These are phyloP conservation scores for Penicillium sp. DNA, from an alignment of 2,329 filamentous ascomycete species.

Conservation along the genomic window DNA sequence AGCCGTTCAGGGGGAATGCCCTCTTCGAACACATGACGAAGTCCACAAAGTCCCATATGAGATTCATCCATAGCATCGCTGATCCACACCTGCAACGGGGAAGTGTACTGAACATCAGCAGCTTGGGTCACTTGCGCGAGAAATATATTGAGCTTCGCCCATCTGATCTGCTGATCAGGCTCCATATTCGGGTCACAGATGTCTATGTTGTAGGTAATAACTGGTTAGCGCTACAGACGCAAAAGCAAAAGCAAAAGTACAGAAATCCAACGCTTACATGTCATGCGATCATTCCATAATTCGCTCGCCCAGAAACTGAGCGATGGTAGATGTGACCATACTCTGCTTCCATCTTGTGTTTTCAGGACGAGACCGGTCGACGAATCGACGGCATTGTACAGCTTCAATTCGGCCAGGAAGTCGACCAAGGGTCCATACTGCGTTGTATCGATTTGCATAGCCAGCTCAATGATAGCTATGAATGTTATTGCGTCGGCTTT, in stretches of 20 bases:
- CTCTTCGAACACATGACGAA: conserved; percentile 1
- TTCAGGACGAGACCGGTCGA: not conserved
- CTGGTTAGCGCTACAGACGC: not conserved
- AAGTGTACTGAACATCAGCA: not conserved
- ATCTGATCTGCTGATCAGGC: not conserved
- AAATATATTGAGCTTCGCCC: conserved; percentile 2
- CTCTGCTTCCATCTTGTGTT: conserved; percentile 1
- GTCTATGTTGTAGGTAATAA: not conserved
- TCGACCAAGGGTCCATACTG: not conserved
- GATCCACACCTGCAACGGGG: not conserved
- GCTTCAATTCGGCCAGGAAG: conserved; percentile 1
- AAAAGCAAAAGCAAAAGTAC: not conserved
- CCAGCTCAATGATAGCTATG: conserved; percentile 1
- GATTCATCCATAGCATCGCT: conserved; percentile 3
- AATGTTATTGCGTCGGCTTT: conserved; percentile 1
- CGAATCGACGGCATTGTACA: conserved; percentile 4
- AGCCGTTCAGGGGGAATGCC: not conserved
- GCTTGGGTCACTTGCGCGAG: conserved; percentile 1
- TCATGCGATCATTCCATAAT: not conserved
- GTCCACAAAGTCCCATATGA: not conserved
- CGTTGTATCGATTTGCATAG: not conserved
- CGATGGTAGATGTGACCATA: conserved; percentile 4
- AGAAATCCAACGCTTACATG: not conserved
- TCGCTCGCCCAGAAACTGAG: not conserved
- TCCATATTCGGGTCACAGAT: not conserved